Conservation (phyloP, 345 rosid genomes). For the Toxicodendron radicans region DNA sequence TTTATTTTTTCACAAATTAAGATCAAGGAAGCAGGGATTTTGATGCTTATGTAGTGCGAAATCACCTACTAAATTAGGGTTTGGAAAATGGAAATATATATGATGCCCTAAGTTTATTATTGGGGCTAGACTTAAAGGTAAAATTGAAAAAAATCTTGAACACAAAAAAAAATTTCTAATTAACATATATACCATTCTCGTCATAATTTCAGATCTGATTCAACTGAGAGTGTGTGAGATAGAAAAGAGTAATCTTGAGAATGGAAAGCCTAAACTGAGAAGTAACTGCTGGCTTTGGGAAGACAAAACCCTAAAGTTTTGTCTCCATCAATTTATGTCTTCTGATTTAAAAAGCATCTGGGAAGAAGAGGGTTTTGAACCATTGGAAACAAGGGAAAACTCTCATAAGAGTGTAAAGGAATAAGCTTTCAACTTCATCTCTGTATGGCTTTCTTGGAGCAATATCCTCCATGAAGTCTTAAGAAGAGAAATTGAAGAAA, state of each 20-base stretch:
- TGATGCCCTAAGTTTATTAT: too few relatives aligned
- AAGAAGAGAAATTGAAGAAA: too few relatives aligned
- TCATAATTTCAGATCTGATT: conserved; percentile 29
- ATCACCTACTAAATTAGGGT: too few relatives aligned
- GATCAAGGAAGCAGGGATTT: too few relatives aligned
- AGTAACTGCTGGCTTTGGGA: conserved; percentile 28
- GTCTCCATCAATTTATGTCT: conserved; percentile 13
- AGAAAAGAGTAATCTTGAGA: conserved; percentile 19
- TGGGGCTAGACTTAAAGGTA: too few relatives aligned
- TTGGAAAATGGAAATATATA: too few relatives aligned
- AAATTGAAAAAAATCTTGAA: too few relatives aligned
- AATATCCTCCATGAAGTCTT: too few relatives aligned
- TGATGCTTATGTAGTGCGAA: too few relatives aligned
- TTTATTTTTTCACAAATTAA: too few relatives aligned
- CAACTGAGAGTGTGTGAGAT: background rate
- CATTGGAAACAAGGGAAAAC: conserved; percentile 29
- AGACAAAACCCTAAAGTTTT: conserved; percentile 36
- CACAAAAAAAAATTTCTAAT: background rate
- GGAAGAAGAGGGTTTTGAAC: conserved; percentile 30
- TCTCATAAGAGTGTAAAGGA: conserved; percentile 19
- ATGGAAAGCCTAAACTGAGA: conserved; percentile 37
- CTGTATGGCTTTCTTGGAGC: too few relatives aligned
- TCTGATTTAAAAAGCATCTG: conserved; percentile 2
- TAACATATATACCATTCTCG: conserved; percentile 9
- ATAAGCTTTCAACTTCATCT: background rate